Conservation (phyloP, 2,329 filamentous ascomycete genomes). For the Cladosporium oxysporum region DNA sequence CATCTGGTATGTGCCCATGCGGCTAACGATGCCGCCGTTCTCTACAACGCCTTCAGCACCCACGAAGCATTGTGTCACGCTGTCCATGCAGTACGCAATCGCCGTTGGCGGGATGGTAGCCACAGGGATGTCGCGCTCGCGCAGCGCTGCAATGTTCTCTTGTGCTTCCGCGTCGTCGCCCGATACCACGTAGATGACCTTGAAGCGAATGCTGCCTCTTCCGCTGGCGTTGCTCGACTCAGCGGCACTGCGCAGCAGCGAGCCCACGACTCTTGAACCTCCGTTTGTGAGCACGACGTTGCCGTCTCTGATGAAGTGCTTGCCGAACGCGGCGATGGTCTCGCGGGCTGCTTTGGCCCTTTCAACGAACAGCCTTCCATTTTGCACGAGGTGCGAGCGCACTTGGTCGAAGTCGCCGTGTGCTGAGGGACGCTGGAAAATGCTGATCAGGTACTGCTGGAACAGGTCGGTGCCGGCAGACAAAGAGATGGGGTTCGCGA, state of each 20-base stretch:
- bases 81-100: slow-evolving; percentile 75
- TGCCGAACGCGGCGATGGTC: slow-evolving; percentile 77
- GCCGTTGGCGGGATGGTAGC: slow-evolving; percentile 76
- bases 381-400: slow-evolving; percentile 78
- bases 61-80: slow-evolving; percentile 69
- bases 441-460: slow-evolving; percentile 86
- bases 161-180: slow-evolving; percentile 62
- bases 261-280: slow-evolving; percentile 79
- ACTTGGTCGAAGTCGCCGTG: slow-evolving; percentile 77
- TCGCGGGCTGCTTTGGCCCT: slow-evolving; percentile 82
- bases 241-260: slow-evolving; percentile 72
- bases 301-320: slow-evolving; percentile 75
- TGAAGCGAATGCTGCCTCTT: slow-evolving; percentile 67
- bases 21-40: slow-evolving; percentile 88
- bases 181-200: slow-evolving; percentile 69
- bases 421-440: slow-evolving; percentile 54
- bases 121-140: slow-evolving; percentile 75
- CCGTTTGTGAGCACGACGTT: slow-evolving; percentile 87
- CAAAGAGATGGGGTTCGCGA: slow-evolving; percentile 86
- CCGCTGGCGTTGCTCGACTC: slow-evolving; percentile 55
- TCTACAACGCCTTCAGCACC: slow-evolving; percentile 84
- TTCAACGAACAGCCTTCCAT: slow-evolving; percentile 82
- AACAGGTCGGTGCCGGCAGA: slow-evolving; percentile 95
- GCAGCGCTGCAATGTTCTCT: slow-evolving; percentile 69
- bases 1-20: slow-evolving; percentile 85